Percentiles rank a stretch among this genome's conserved stretches.
Conservation (phyloP, 2,329 filamentous ascomycete species). For the Exophiala xenobiotica region DNA sequence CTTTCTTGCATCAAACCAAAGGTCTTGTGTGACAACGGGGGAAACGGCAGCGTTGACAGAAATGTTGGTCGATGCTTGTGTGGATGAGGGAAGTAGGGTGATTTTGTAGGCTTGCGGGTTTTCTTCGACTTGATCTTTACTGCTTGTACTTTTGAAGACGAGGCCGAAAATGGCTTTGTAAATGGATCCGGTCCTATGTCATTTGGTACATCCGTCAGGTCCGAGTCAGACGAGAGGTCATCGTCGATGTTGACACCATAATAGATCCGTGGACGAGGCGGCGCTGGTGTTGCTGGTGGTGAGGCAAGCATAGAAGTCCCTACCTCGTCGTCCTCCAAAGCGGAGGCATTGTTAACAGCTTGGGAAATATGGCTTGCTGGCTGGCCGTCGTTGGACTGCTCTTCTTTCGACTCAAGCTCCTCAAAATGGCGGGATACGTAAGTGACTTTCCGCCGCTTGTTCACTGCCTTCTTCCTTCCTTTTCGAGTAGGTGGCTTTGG, state of each 20-base stretch:
- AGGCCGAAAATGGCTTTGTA: background rate
- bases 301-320: conserved; percentile 9
- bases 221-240: conserved; percentile 37
- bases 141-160: conserved; percentile 11
- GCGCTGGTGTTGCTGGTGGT: conserved; percentile 21
- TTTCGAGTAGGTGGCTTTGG: conserved; percentile 1
- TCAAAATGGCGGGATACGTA: conserved; percentile 30
- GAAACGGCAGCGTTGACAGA: conserved; percentile 58
- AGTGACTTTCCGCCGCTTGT: conserved; percentile 19
- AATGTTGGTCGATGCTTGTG: conserved; percentile 32
- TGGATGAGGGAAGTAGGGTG: conserved; percentile 44
- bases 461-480: conserved; percentile 7
- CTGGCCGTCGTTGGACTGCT: background rate
- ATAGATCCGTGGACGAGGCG: conserved; percentile 16
- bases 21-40: conserved; percentile 58
- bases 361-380: background rate
- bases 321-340: background rate
- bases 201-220: conserved; percentile 38
- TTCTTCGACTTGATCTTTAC: conserved; percentile 19
- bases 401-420: conserved; percentile 8
- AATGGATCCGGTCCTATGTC: conserved; percentile 32
- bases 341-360: background rate
- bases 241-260: conserved; percentile 28
- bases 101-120: conserved; percentile 27
- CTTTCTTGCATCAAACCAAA: conserved; percentile 87